A percentile compares a stretch with the other conserved stretches of the same genome.
phyloP scores from a whole-genome alignment of 768 basidiomycete species.

The Pulveroboletus sp. region DNA sequence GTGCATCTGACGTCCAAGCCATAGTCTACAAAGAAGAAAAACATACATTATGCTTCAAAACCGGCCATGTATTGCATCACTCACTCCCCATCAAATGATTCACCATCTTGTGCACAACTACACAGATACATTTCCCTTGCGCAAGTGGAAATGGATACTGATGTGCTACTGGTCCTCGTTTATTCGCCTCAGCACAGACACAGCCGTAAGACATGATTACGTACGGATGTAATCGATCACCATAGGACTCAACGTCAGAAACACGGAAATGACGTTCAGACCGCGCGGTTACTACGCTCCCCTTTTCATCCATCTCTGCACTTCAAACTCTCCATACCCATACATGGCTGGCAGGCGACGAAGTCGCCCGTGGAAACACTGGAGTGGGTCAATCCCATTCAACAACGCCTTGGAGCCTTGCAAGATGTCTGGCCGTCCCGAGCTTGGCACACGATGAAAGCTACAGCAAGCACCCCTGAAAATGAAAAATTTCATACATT shows the following conservation, averaged over 20 bases:
- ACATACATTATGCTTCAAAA: not conserved
- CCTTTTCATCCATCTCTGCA: conserved; percentile 47
- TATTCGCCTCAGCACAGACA: not conserved
- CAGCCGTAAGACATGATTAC: conserved; percentile 13
- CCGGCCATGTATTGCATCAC: not conserved
- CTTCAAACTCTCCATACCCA: conserved; percentile 59
- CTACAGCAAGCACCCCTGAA: conserved; percentile 67
- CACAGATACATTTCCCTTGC: conserved; percentile 62
- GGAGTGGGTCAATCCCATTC: conserved; percentile 58
- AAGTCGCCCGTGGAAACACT: conserved; percentile 41
- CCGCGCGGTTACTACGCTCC: conserved; percentile 58
- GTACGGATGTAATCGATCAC: conserved; percentile 38
- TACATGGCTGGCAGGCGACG: conserved; percentile 54
- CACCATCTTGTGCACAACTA: conserved; percentile 63
- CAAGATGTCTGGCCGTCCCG: conserved; percentile 75
- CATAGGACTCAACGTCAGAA: conserved; percentile 43
- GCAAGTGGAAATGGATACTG: conserved; percentile 60
- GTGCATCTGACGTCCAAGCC: conserved; percentile 67
- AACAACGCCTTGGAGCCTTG: conserved; percentile 64
- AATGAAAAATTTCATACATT: not conserved
- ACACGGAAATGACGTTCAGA: conserved; percentile 49
- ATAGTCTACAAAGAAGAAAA: too few species aligned
- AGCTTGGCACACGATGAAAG: conserved; percentile 57
- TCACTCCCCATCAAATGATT: conserved; percentile 62
- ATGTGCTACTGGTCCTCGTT: conserved; percentile 42